Conservation (phyloP, 2,329 filamentous ascomycete genomes). For the Apiospora aurea region DNA sequence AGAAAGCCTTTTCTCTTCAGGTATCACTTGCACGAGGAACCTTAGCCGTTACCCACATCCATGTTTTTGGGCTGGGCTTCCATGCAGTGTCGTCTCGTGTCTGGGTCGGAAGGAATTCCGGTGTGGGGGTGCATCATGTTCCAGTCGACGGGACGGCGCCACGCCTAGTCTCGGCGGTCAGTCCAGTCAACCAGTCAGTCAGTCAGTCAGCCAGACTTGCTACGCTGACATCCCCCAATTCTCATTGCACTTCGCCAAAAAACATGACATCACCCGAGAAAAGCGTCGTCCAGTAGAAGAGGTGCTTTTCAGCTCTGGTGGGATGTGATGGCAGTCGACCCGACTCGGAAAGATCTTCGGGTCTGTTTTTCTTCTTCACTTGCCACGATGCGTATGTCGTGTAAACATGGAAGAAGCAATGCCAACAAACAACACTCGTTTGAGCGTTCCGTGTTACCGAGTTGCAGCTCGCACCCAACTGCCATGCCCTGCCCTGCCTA, state of each 20-base stretch:
- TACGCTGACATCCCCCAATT: too few species aligned
- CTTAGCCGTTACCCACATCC: neutral
- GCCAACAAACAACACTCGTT: neutral
- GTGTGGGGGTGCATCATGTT: neutral
- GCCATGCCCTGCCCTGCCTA: neutral
- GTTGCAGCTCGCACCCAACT: neutral
- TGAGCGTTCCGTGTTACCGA: neutral
- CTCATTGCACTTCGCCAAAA: too few species aligned
- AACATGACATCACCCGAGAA: neutral
- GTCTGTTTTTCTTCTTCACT: neutral
- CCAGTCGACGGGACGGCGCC: neutral
- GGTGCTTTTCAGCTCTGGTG: neutral
- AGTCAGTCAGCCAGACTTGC: too few species aligned
- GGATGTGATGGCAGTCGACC: neutral
- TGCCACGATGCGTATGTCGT: neutral
- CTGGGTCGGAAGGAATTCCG: neutral
- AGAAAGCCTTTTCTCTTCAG: neutral
- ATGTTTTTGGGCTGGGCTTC: neutral
- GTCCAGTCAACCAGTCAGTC: too few species aligned
- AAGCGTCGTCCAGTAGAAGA: neutral
- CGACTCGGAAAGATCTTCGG: slow-evolving; percentile 9
- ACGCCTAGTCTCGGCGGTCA: neutral
- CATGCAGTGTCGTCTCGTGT: neutral
- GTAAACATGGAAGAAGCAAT: neutral
- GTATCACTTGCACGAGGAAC: neutral